A percentile compares a stretch with the other conserved stretches of the same genome.
Evolutionary conservation across 176 grass and related monocot genomes (phyloP).

Genomic region (Oryza brachyantha): DNA sequence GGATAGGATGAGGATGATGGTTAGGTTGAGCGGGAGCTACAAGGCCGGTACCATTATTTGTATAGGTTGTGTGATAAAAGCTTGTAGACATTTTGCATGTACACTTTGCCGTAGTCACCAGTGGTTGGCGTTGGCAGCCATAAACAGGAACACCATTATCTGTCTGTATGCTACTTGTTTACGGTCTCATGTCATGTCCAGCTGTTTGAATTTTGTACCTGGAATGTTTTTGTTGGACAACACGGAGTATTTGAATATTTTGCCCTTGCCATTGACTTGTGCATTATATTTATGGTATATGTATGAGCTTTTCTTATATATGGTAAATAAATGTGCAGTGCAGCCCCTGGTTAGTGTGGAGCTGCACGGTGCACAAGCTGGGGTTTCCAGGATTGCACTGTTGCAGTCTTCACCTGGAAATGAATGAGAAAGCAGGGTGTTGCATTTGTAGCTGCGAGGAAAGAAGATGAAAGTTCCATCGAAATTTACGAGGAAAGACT

Average conservation of each 20-base stretch:
- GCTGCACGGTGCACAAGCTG: background rate
- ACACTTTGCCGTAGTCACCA: slow-evolving; percentile 3
- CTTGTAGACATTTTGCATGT: slow-evolving; percentile 37
- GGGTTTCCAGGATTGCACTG: no score
- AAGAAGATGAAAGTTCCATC: no score
- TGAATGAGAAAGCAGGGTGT: no score
- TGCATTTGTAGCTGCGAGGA: no score
- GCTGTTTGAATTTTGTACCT: slow-evolving; percentile 3
- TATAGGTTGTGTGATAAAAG: slow-evolving; percentile 41
- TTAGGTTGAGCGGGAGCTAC: slow-evolving; percentile 17
- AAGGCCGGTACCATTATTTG: slow-evolving; percentile 48
- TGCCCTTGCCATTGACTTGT: background rate
- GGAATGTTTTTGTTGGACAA: slow-evolving; percentile 1
- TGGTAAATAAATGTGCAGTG: background rate
- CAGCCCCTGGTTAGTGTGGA: background rate
- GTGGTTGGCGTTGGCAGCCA: slow-evolving; percentile 4
- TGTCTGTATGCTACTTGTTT: slow-evolving; percentile 30
- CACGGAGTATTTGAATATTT: background rate
- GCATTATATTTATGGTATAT: background rate
- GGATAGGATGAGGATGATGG: slow-evolving; percentile 24
- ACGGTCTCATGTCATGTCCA: background rate
- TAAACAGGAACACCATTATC: slow-evolving; percentile 2
- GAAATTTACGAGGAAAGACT: no score
- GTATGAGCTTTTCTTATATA: background rate
- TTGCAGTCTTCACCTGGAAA: no score